phyloP scores from a whole-genome alignment of 2,329 filamentous ascomycete genomes.

The Colletotrichum kahawae region DNA sequence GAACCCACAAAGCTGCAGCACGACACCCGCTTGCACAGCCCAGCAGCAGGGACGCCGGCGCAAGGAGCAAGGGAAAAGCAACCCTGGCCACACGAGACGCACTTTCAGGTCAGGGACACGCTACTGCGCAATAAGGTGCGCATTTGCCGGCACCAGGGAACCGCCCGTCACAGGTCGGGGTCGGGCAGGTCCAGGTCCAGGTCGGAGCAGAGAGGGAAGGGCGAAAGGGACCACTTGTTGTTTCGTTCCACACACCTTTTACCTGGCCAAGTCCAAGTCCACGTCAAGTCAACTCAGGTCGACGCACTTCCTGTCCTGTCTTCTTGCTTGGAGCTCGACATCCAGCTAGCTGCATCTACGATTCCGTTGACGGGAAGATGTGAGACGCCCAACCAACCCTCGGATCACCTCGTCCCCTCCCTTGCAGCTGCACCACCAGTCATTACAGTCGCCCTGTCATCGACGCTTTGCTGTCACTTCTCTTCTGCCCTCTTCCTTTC shows the following conservation, averaged over 20 bases:
- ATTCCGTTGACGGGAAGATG: slow-evolving; percentile 13
- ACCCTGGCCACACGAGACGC: background rate
- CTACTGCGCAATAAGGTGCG: background rate
- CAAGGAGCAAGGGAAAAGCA: background rate
- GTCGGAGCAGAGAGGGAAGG: background rate
- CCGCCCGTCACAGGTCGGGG: background rate
- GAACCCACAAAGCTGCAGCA: slow-evolving; percentile 1
- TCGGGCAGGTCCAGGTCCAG: background rate
- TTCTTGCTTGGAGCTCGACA: background rate
- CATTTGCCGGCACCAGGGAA: slow-evolving; percentile 7
- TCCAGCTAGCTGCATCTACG: background rate
- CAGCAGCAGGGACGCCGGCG: background rate
- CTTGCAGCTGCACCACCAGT: background rate
- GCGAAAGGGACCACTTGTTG: background rate
- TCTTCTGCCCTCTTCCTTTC: background rate
- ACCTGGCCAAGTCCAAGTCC: background rate
- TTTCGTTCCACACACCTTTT: background rate
- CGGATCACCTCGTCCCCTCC: background rate
- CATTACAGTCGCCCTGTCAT: background rate
- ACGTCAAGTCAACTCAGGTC: background rate
- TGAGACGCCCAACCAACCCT: slow-evolving; percentile 13
- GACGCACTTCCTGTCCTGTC: background rate
- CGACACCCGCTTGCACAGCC: slow-evolving; percentile 4
- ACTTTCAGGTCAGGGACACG: background rate
- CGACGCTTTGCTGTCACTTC: slow-evolving; percentile 1